These are phyloP conservation scores for Echium plantagineum DNA, from an alignment of 257 asterid genomes.

Conservation along the genomic window DNA sequence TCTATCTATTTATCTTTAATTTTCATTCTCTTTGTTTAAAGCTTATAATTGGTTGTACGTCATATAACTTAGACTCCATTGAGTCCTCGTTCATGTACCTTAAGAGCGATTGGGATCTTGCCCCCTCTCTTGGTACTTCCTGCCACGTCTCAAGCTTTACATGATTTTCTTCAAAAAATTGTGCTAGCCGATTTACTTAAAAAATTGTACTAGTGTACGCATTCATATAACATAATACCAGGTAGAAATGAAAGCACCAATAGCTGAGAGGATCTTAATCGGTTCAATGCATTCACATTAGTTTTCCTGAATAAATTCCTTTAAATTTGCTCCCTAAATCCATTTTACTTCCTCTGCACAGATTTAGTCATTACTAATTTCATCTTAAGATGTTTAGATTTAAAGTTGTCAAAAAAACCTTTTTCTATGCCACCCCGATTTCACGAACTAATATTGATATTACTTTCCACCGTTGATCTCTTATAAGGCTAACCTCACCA, in stretches of 20 bases:
- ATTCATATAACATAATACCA: not conserved
- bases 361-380: too few species aligned
- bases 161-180: too few species aligned
- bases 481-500: too few species aligned
- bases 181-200: too few species aligned
- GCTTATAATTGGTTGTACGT: not conserved
- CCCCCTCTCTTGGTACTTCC: not conserved
- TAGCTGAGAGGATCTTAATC: not conserved
- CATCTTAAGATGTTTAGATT: too few species aligned
- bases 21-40: not conserved
- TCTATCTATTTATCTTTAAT: conserved; percentile 4
- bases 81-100: not conserved
- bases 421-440: too few species aligned
- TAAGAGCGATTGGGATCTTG: not conserved
- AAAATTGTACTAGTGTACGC: too few species aligned
- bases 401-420: too few species aligned
- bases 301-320: not conserved
- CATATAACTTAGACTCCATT: not conserved
- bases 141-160: not conserved
- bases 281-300: not conserved
- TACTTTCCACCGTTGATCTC: too few species aligned
- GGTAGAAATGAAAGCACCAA: not conserved
- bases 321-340: not conserved
- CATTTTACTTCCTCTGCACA: not conserved
- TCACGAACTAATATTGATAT: too few species aligned